Conservation (phyloP, 768 basidiomycete species). For the Paxillus ammoniavirescens region DNA sequence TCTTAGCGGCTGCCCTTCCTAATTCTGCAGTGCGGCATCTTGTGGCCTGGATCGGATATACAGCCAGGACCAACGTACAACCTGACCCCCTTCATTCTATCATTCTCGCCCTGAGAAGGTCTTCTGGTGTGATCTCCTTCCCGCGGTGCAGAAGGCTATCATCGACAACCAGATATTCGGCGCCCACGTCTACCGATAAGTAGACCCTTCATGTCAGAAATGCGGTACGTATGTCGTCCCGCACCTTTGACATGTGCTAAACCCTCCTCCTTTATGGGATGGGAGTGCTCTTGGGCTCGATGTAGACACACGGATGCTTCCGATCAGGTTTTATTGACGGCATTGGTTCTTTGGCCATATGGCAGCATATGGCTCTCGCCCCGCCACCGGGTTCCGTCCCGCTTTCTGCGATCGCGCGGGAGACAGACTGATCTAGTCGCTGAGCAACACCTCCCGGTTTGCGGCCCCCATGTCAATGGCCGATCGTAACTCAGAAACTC, state of each 20-base stretch:
- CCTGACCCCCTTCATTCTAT: neutral
- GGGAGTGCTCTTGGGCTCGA: neutral
- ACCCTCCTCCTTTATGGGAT: conserved; percentile 17
- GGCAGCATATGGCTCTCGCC: conserved; percentile 24
- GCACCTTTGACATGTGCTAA: conserved; percentile 17
- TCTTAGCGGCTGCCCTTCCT: conserved; percentile 7
- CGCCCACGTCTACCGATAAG: conserved; percentile 13
- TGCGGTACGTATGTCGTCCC: conserved; percentile 14
- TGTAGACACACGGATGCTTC: conserved; percentile 19
- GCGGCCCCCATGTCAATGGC: conserved; percentile 16
- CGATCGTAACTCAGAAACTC: conserved; percentile 14
- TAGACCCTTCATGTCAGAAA: conserved; percentile 19
- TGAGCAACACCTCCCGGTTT: conserved; percentile 4
- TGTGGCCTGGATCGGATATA: neutral
- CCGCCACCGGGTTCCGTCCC: conserved; percentile 31
- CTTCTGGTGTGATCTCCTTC: neutral
- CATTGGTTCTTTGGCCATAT: conserved; percentile 26
- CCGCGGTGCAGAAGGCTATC: conserved; percentile 13
- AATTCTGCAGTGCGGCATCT: neutral
- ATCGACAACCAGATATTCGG: conserved; percentile 3
- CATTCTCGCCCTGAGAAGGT: neutral
- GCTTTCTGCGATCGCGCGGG: conserved; percentile 26
- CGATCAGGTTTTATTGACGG: conserved; percentile 26
- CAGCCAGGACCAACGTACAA: neutral
- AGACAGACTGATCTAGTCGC: conserved; percentile 24